Percentiles rank a stretch among this genome's conserved stretches.
These are phyloP conservation scores for Bocquillonia castaneifolia DNA, from an alignment of 441 rosid species.

Conservation along the genomic window DNA sequence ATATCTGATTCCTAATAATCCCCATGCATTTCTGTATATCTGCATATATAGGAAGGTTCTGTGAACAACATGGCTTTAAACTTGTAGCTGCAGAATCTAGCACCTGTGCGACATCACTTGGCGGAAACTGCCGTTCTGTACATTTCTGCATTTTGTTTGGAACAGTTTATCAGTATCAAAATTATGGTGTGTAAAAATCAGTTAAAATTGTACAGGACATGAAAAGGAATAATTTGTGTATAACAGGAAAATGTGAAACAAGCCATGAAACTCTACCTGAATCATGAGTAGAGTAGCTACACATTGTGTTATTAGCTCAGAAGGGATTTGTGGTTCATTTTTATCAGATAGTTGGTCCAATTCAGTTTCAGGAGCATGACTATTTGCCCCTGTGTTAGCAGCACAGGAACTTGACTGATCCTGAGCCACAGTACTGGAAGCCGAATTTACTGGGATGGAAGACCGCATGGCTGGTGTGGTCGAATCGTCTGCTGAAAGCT, in stretches of 20 bases:
- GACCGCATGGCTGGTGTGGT: constrained; percentile 40
- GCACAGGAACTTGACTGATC: constrained; percentile 37
- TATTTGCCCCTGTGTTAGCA: constrained; percentile 29
- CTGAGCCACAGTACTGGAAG: constrained; percentile 29
- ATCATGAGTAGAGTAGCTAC: constrained; percentile 87
- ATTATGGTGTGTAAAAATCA: neutral
- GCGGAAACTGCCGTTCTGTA: constrained; percentile 90
- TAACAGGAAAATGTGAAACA: neutral
- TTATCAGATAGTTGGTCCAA: constrained; percentile 34
- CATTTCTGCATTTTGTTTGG: constrained; percentile 61
- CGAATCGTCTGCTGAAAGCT: constrained; percentile 52
- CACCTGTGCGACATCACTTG: constrained; percentile 80
- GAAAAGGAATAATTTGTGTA: neutral
- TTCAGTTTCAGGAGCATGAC: constrained; percentile 28
- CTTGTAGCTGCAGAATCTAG: constrained; percentile 73
- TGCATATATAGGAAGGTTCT: constrained; percentile 73
- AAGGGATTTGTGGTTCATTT: constrained; percentile 51
- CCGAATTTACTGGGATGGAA: constrained; percentile 29
- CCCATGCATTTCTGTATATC: constrained; percentile 98
- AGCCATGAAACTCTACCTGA: constrained; percentile 47
- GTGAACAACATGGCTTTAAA: constrained; percentile 75
- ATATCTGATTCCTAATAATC: constrained; percentile 79
- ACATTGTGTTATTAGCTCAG: constrained; percentile 77
- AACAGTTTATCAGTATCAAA: neutral
- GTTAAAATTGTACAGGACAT: neutral